Evolutionary conservation across 352 stramenopile genomes (phyloP), one percentile per base, ranked within the genome.

Genomic region (Phytophthora ohioensis): DNA sequence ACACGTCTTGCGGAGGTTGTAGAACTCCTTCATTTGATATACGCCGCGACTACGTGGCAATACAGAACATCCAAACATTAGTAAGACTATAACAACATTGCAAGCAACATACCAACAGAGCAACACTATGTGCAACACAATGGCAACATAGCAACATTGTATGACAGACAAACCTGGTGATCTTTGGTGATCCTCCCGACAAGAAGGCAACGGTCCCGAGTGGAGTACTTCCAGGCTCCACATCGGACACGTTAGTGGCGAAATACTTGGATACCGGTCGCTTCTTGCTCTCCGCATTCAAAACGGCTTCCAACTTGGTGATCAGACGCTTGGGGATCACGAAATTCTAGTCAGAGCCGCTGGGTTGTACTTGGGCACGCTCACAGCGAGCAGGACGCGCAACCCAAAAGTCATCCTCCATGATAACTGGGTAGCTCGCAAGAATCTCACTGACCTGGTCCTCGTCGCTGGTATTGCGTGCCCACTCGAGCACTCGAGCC

Each of bases 311-410:
- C 21, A 68, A 43, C 32, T 56, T 61, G 3, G 27, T 61, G 2
- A 61, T 36, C 5, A 68, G 31, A 4, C 10, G 9, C 0, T 47
- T 38, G 8, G 48, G 59, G 13, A 60, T 34, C 8, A 67, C 59
- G 17, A 64, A 57, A 8, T 65, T 65, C 17, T 57, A 68, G 21
- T 68, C 42, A 12, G 42, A 56, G 7, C 61, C 30, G 5, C 12
- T 9, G 2, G 21, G 5, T 7, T 15, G 1, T 3, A 56, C 32
- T 3, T 42, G 7, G 8, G 21, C 41, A 12, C 60, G 49, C 4
- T 47, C 31, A 9, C 60, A 34, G 4, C 47, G 45, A 41, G 57
- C 34, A 30, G 35, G 7, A 57, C 35, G 57, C 3, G 45, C 34
- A 21, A 41, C 46, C 12, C n/a, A 39, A 12, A 51, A 65, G 51